Percentiles rank a stretch among this genome's conserved stretches.
Evolutionary conservation across 2,329 filamentous ascomycete genomes (phyloP).

Genomic region (Reticulascus tulasneorum): DNA sequence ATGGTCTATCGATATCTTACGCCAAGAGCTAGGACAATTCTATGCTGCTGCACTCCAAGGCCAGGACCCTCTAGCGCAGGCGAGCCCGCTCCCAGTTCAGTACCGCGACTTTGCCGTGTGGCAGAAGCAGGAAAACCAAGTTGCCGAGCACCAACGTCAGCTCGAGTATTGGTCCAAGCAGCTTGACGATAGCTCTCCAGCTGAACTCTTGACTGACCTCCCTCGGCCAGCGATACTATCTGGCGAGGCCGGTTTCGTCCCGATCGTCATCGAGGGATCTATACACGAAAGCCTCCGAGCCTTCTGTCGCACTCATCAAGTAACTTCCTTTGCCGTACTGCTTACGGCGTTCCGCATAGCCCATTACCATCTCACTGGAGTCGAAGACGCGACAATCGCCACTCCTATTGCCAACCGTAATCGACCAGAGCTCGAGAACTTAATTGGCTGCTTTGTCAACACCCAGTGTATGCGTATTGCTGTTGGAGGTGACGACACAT

Average conservation of each 20-base stretch:
- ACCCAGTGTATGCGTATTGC: constrained; percentile 19
- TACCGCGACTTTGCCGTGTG: constrained; percentile 20
- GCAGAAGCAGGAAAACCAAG: constrained; percentile 17
- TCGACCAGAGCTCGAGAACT: constrained; percentile 4
- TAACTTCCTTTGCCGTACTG: constrained; percentile 13
- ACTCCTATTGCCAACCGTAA: constrained; percentile 3
- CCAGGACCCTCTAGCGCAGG: constrained; percentile 9
- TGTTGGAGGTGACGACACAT: constrained; percentile 11
- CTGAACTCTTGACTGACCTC: constrained; percentile 5
- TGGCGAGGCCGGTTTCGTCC: constrained; percentile 5
- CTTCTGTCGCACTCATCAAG: constrained; percentile 9
- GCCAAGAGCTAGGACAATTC: constrained; percentile 15
- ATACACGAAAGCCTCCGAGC: constrained; percentile 4
- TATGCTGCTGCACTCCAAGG: constrained; percentile 14
- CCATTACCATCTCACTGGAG: constrained; percentile 21
- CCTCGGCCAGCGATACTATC: background rate
- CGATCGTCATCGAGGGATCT: constrained; percentile 6
- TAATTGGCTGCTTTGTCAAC: constrained; percentile 22
- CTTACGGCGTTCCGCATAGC: constrained; percentile 20
- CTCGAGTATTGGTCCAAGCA: constrained; percentile 19
- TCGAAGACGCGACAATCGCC: constrained; percentile 19
- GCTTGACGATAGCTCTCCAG: constrained; percentile 10
- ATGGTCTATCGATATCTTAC: constrained; percentile 22
- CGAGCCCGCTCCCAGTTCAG: constrained; percentile 17
- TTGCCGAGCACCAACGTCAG: constrained; percentile 12